Evolutionary conservation across 306 rosid species (phyloP), one percentile per base, ranked within the genome.

Genomic region (Trifolium dubium): DNA sequence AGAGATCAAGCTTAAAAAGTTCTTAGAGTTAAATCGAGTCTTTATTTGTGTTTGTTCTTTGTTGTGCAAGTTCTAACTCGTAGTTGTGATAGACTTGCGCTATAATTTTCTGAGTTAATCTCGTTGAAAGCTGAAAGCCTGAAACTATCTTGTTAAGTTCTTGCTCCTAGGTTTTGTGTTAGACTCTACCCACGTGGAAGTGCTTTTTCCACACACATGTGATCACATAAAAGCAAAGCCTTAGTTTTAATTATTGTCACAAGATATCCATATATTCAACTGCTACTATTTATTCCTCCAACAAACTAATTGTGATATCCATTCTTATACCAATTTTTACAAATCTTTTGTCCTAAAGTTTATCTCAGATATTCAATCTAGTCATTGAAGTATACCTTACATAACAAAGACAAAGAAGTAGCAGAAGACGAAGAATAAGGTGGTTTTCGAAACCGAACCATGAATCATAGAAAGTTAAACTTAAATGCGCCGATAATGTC

Each of bases 401-500:
- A 23, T 23, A 64, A 40, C 39, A 65, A 71, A 73, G 44, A 43
- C 32, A 32, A 14, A 46, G 50, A 30, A 67, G 50, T 58, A 29
- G 49, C 62, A 61, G 61, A 44, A 67, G 7, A 79, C 59, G 8
- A 73, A 75, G 76, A 23, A 18, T 28, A 67, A 37, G 43, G 14
- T 1, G 15, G 41, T 41, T 55, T 50, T 72, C 50, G 50, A 51
- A 28, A 28, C 17, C 6, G 12, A 43, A 68, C 67, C 29, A 84
- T 71, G 85, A 77, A 81, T 60, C 40, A 86, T 18, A 80, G 92
- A 72, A 91, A 69, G 83, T 83, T 93, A 10, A 86, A 93, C 81
- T 86, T 91, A 69, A 84, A 83, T 46, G 93, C 86, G 23, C 92
- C 94, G 0, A 89, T 91, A 15, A 75, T 93, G 64, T 89, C 98